phyloP scores from a whole-genome alignment of 2,329 filamentous ascomycete genomes.

The Albifimbria verrucaria region DNA sequence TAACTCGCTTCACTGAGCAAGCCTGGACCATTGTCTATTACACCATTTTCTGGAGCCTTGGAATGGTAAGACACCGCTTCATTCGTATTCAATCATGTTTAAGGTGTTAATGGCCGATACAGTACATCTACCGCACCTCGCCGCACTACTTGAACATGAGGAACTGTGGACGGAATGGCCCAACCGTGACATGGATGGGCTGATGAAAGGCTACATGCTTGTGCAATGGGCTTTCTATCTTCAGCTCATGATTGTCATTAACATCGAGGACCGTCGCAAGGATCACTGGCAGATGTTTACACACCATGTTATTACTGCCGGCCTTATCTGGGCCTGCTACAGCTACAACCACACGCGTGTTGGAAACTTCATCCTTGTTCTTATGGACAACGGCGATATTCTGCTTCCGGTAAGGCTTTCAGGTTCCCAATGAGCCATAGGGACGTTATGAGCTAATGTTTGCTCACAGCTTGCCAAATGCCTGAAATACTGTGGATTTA shows the following conservation, averaged over 20 bases:
- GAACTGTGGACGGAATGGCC: slow-evolving; percentile 87
- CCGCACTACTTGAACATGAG: slow-evolving; percentile 73
- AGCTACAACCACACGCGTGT: slow-evolving; percentile 83
- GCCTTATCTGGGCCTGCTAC: slow-evolving; percentile 78
- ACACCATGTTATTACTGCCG: slow-evolving; percentile 87
- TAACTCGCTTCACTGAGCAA: slow-evolving; percentile 88
- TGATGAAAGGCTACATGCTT: slow-evolving; percentile 87
- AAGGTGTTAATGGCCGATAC: slow-evolving; percentile 31
- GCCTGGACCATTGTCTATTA: slow-evolving; percentile 89
- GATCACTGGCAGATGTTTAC: slow-evolving; percentile 95
- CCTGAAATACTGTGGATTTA: slow-evolving; percentile 82
- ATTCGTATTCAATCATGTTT: background rate
- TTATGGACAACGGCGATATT: slow-evolving; percentile 93
- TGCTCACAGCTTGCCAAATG: slow-evolving; percentile 74
- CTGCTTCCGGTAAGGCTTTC: slow-evolving; percentile 84
- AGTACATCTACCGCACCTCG: slow-evolving; percentile 76
- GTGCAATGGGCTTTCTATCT: slow-evolving; percentile 90
- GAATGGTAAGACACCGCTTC: slow-evolving; percentile 61
- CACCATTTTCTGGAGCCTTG: slow-evolving; percentile 74
- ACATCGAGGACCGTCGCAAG: slow-evolving; percentile 91
- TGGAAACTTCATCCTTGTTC: slow-evolving; percentile 80
- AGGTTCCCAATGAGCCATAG: no score
- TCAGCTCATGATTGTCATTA: slow-evolving; percentile 89
- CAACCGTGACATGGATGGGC: slow-evolving; percentile 65
- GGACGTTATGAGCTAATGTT: background rate